These are phyloP conservation scores for Phytopythium delawarense DNA, from an alignment of 352 stramenopile genomes.

Conservation along the genomic window DNA sequence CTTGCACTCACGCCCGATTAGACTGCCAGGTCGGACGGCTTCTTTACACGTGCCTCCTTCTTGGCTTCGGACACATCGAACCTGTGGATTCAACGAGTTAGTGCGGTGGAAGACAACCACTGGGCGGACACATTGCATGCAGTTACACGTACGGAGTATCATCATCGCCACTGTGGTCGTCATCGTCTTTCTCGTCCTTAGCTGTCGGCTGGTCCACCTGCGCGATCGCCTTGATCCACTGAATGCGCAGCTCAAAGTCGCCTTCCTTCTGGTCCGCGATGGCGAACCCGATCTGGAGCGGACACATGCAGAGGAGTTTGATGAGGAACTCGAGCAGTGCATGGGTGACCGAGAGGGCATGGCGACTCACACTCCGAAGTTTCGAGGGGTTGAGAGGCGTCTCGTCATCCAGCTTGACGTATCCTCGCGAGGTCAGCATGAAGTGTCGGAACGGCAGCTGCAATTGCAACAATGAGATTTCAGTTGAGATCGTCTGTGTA, in stretches of 20 bases:
- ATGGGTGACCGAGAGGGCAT: neutral
- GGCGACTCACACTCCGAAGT: slow-evolving; percentile 55
- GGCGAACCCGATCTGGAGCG: slow-evolving; percentile 69
- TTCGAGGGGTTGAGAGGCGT: slow-evolving; percentile 71
- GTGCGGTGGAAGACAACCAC: neutral
- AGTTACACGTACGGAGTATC: slow-evolving; percentile 5
- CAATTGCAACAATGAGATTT: neutral
- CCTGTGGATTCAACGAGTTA: neutral
- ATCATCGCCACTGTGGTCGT: slow-evolving; percentile 24
- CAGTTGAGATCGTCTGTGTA: neutral
- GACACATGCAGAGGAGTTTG: neutral
- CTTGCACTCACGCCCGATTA: neutral
- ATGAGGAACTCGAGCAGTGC: neutral
- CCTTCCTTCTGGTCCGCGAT: slow-evolving; percentile 86
- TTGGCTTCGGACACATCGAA: slow-evolving; percentile 2
- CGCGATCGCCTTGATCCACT: slow-evolving; percentile 85
- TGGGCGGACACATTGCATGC: neutral
- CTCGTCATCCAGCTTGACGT: slow-evolving; percentile 76
- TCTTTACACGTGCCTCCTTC: neutral
- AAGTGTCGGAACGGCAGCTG: slow-evolving; percentile 78
- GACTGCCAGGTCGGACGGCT: slow-evolving; percentile 10
- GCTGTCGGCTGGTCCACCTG: slow-evolving; percentile 43
- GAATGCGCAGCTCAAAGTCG: slow-evolving; percentile 76
- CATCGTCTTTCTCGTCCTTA: slow-evolving; percentile 20
- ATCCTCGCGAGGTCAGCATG: slow-evolving; percentile 79